phyloP scores from a whole-genome alignment of 2,329 filamentous ascomycete species.

The Fusarium aywerte region DNA sequence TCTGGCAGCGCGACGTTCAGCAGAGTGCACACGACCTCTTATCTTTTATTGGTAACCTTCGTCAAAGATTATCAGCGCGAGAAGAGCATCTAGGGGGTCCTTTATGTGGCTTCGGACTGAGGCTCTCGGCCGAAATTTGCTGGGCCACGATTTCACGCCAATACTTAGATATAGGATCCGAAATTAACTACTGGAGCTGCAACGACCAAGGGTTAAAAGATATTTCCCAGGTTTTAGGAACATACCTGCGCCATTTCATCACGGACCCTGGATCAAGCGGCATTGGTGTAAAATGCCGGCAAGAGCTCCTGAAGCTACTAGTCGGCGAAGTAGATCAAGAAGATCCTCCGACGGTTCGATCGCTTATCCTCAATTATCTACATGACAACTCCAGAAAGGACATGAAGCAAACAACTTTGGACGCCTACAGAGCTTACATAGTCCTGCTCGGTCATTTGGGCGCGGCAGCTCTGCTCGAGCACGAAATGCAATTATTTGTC shows the following conservation, averaged over 20 bases:
- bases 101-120: slow-evolving; percentile 48
- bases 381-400: not conserved
- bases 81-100: slow-evolving; percentile 40
- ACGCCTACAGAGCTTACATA: slow-evolving; percentile 46
- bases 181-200: slow-evolving; percentile 23
- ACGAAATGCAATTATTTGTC: slow-evolving; percentile 44
- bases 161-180: slow-evolving; percentile 44
- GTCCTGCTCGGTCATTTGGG: slow-evolving; percentile 48
- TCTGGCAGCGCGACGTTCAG: slow-evolving; percentile 23
- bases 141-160: slow-evolving; percentile 38
- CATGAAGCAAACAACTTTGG: slow-evolving; percentile 5
- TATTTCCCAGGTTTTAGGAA: slow-evolving; percentile 35
- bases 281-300: slow-evolving; percentile 34
- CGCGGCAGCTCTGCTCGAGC: slow-evolving; percentile 47
- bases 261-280: not conserved
- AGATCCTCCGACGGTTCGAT: slow-evolving; percentile 42
- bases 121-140: slow-evolving; percentile 47
- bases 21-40: slow-evolving; percentile 42
- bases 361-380: slow-evolving; percentile 33
- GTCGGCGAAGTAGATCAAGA: slow-evolving; percentile 44
- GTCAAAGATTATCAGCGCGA: slow-evolving; percentile 47
- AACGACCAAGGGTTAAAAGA: slow-evolving; percentile 33
- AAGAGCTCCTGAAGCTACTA: slow-evolving; percentile 46
- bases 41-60: slow-evolving; percentile 56
- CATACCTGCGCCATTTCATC: slow-evolving; percentile 29